A percentile compares a stretch with the other conserved stretches of the same genome.
Conservation (phyloP, 2,329 filamentous ascomycete species). For the Penicillium griseofulvum region DNA sequence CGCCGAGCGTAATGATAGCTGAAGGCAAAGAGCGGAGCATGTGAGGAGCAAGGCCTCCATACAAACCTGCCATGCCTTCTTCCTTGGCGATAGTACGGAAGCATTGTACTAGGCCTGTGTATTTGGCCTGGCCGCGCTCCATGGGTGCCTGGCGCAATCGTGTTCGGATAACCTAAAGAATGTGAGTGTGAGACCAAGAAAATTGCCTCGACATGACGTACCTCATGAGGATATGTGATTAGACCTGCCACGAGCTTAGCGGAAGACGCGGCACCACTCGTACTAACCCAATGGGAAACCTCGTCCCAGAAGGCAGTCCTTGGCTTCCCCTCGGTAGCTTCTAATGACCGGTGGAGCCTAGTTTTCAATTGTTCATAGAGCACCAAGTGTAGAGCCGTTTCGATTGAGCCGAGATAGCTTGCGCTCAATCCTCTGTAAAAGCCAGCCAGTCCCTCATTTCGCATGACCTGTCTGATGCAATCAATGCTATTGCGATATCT, state of each 20-base stretch:
- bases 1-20: constrained; percentile 37
- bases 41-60: constrained; percentile 38
- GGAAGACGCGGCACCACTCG: constrained; percentile 35
- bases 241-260: constrained; percentile 35
- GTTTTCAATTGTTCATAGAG: constrained; percentile 38
- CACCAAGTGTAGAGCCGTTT: constrained; percentile 38
- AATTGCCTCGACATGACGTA: constrained; percentile 7
- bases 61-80: constrained; percentile 37
- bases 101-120: constrained; percentile 37
- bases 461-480: constrained; percentile 67
- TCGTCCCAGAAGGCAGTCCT: constrained; percentile 25
- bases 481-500: constrained; percentile 65
- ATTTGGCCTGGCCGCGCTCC: constrained; percentile 35
- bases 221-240: constrained; percentile 39
- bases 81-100: constrained; percentile 35
- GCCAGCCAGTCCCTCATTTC: constrained; percentile 77
- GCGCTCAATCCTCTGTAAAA: constrained; percentile 88
- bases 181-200: not conserved
- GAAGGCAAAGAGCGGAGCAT: constrained; percentile 37
- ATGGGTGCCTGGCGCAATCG: constrained; percentile 37
- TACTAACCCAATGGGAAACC: constrained; percentile 29
- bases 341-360: constrained; percentile 21
- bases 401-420: constrained; percentile 47
- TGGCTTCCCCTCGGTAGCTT: constrained; percentile 17
- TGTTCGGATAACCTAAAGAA: constrained; percentile 35